These are phyloP conservation scores for Spirogloea muscicola DNA, from an alignment of 139 green algal species.

Conservation along the genomic window DNA sequence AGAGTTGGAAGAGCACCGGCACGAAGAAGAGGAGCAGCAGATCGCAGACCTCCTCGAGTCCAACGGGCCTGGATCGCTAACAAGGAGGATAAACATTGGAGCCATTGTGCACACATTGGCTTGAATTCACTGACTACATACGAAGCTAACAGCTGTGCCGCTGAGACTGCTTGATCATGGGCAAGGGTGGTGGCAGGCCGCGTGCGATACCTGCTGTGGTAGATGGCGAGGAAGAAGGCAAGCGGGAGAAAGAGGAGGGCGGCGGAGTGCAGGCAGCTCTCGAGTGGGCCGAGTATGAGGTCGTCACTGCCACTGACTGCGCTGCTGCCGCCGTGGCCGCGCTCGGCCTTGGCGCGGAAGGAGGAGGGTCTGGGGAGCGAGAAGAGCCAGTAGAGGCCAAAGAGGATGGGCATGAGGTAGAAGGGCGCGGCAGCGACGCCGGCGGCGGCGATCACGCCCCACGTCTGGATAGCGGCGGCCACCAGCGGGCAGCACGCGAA, in stretches of 20 bases:
- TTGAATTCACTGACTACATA: slow-evolving; percentile 17
- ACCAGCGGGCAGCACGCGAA: slow-evolving; percentile 65
- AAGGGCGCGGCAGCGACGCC: slow-evolving; percentile 66
- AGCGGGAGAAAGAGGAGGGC: slow-evolving; percentile 59
- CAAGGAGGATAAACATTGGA: too few species aligned
- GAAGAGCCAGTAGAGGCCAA: slow-evolving; percentile 65
- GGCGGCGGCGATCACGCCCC: slow-evolving; percentile 40
- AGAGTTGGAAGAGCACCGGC: slow-evolving; percentile 12
- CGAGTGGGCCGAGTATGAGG: slow-evolving; percentile 36
- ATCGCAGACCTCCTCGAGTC: slow-evolving; percentile 27
- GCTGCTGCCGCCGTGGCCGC: slow-evolving; percentile 1
- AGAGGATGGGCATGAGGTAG: slow-evolving; percentile 70
- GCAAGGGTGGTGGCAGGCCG: too few species aligned
- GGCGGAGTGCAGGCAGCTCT: slow-evolving; percentile 56
- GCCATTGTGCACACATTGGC: too few species aligned
- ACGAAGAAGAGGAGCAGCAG: slow-evolving; percentile 17
- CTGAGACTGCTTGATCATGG: too few species aligned
- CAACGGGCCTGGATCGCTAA: too few species aligned
- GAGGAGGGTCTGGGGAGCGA: slow-evolving; percentile 69
- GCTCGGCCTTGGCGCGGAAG: slow-evolving; percentile 54
- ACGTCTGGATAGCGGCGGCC: slow-evolving; percentile 55
- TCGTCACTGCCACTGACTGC: background rate
- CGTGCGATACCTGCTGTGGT: slow-evolving; percentile 48
- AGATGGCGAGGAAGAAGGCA: slow-evolving; percentile 60
- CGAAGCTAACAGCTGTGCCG: too few species aligned